Conservation (phyloP, 2,329 filamentous ascomycete genomes). For the Gnomoniopsis smithogilvyi region DNA sequence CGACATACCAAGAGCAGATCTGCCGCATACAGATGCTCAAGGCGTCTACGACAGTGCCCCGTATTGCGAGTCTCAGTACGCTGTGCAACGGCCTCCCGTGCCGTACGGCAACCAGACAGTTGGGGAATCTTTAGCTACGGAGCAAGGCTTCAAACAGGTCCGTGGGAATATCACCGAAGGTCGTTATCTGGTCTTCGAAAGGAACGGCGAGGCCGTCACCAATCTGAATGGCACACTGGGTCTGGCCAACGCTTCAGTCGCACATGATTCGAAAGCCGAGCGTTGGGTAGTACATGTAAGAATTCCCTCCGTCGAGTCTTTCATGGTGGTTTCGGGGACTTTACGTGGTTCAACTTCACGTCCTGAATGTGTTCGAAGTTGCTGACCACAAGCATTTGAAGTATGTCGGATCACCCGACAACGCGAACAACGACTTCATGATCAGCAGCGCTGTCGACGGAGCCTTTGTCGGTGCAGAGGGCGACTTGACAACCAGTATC, state of each 20-base stretch:
- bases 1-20: constrained; percentile 36
- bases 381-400: too few species aligned
- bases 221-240: constrained; percentile 21
- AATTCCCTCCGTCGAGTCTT: too few species aligned
- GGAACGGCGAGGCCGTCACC: constrained; percentile 36
- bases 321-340: too few species aligned
- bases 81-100: constrained; percentile 38
- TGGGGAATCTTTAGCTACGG: constrained; percentile 34
- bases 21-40: constrained; percentile 35
- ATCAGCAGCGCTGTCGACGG: not conserved
- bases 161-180: constrained; percentile 51
- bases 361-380: too few species aligned
- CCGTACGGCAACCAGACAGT: constrained; percentile 38
- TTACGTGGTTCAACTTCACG: too few species aligned
- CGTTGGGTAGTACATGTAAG: not conserved
- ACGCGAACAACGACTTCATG: not conserved
- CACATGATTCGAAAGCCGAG: not conserved
- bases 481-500: not conserved
- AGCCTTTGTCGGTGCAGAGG: not conserved
- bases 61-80: constrained; percentile 39
- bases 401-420: not conserved
- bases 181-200: constrained; percentile 48
- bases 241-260: not conserved
- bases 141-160: constrained; percentile 49
- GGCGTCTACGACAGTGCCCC: constrained; percentile 45